Evolutionary conservation across 768 basidiomycete genomes (phyloP).

Genomic region (Hebeloma cylindrosporum): DNA sequence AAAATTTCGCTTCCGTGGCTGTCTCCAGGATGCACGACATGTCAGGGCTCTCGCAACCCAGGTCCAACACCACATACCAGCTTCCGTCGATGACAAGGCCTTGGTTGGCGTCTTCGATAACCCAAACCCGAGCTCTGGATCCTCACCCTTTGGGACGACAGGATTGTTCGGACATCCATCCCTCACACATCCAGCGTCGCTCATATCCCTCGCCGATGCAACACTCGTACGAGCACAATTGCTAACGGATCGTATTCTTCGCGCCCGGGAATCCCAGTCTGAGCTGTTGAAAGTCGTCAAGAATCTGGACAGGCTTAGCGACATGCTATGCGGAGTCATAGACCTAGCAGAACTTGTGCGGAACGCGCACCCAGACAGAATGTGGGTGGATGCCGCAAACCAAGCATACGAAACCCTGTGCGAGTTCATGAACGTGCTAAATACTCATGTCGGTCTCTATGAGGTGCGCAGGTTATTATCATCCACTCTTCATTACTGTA

Average conservation of each 20-base stretch:
- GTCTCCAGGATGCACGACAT: constrained; percentile 37
- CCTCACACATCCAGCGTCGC: constrained; percentile 66
- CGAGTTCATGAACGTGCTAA: constrained; percentile 96
- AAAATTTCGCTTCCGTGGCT: constrained; percentile 43
- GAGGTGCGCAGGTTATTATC: constrained; percentile 57
- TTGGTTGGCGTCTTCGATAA: constrained; percentile 74
- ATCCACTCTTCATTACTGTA: background rate
- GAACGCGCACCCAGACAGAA: constrained; percentile 86
- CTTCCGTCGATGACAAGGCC: constrained; percentile 63
- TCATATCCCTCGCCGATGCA: constrained; percentile 72
- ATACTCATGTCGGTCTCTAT: constrained; percentile 90
- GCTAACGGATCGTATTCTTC: constrained; percentile 81
- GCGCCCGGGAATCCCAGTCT: constrained; percentile 64
- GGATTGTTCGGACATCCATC: constrained; percentile 85
- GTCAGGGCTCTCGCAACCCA: constrained; percentile 38
- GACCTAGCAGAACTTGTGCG: constrained; percentile 93
- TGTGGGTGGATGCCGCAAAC: constrained; percentile 84
- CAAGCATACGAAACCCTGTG: constrained; percentile 88
- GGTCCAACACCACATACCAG: constrained; percentile 48
- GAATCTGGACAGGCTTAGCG: constrained; percentile 94
- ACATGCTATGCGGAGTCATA: constrained; percentile 93
- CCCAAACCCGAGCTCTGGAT: constrained; percentile 41
- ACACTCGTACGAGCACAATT: constrained; percentile 79
- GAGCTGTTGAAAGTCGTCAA: constrained; percentile 89
- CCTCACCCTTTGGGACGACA: constrained; percentile 51